phyloP scores from a whole-genome alignment of 371 early-diverging fungal species.

The Nosema muscidifuracis region DNA sequence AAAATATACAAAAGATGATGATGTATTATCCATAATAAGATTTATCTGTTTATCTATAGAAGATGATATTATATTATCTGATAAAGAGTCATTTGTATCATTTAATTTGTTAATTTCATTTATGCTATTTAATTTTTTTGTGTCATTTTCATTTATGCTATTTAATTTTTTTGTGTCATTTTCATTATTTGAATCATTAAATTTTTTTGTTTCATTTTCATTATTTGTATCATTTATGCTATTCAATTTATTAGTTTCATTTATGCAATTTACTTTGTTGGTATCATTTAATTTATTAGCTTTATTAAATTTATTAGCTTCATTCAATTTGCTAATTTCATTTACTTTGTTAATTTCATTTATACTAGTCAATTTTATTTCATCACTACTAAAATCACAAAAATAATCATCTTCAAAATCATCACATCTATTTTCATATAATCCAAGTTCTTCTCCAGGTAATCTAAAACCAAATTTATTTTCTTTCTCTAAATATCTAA shows the following conservation, averaged over 20 bases:
- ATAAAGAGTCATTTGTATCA: too few species aligned
- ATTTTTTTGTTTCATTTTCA: too few species aligned
- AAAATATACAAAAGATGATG: conserved; percentile 10
- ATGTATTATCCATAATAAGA: background rate
- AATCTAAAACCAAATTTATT: conserved; percentile 14
- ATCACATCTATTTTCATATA: too few species aligned
- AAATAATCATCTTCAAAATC: background rate
- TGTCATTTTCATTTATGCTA: background rate
- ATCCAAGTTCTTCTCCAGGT: conserved; percentile 27
- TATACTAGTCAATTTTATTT: background rate
- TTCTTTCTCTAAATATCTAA: conserved; percentile 18
- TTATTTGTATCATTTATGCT: background rate
- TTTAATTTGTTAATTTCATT: too few species aligned
- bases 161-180: background rate
- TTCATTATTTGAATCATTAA: background rate
- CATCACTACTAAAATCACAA: background rate
- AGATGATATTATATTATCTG: background rate
- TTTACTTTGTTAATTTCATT: background rate
- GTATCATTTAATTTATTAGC: too few species aligned
- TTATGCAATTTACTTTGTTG: too few species aligned
- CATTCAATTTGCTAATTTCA: background rate
- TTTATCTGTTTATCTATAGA: conserved; percentile 8
- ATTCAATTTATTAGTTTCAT: too few species aligned
- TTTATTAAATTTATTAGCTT: too few species aligned
- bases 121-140: too few species aligned